phyloP scores from a whole-genome alignment of 2,329 filamentous ascomycete genomes.

The Venturia pyrina region DNA sequence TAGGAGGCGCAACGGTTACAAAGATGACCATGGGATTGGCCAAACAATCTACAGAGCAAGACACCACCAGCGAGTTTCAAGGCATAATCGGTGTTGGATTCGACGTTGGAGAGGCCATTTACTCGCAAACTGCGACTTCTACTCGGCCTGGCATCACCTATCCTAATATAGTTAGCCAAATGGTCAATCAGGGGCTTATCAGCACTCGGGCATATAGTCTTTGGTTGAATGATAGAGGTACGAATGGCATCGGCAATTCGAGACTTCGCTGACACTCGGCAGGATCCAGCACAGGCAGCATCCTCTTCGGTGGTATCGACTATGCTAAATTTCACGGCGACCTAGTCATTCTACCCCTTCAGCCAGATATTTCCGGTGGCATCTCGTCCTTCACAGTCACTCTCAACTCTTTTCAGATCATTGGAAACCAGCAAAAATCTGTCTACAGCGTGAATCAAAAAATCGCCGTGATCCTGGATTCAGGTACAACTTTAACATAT shows the following conservation, averaged over 20 bases:
- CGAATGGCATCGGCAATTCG: neutral
- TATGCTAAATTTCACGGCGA: slow-evolving; percentile 60
- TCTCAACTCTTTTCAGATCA: slow-evolving; percentile 35
- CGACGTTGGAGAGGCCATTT: slow-evolving; percentile 54
- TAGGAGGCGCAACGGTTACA: slow-evolving; percentile 44
- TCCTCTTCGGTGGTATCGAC: slow-evolving; percentile 72
- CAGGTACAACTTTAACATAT: slow-evolving; percentile 61
- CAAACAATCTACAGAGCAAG: slow-evolving; percentile 58
- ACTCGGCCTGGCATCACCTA: slow-evolving; percentile 35
- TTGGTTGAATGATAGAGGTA: slow-evolving; percentile 40
- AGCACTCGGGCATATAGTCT: slow-evolving; percentile 55
- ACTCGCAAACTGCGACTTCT: neutral
- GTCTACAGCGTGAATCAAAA: slow-evolving; percentile 26
- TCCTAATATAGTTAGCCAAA: slow-evolving; percentile 53
- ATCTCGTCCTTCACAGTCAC: slow-evolving; percentile 40
- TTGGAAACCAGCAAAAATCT: slow-evolving; percentile 34
- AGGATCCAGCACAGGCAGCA: slow-evolving; percentile 54
- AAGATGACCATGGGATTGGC: slow-evolving; percentile 20
- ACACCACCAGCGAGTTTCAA: slow-evolving; percentile 48
- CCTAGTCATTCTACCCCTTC: slow-evolving; percentile 51
- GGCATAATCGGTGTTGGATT: slow-evolving; percentile 86
- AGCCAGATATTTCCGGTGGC: slow-evolving; percentile 34
- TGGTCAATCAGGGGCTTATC: slow-evolving; percentile 54
- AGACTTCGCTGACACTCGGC: neutral
- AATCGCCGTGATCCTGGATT: slow-evolving; percentile 57